A percentile compares a stretch with the other conserved stretches of the same genome.
Conservation (phyloP, 2,329 filamentous ascomycete genomes). For the Pleurostoma richardsiae region DNA sequence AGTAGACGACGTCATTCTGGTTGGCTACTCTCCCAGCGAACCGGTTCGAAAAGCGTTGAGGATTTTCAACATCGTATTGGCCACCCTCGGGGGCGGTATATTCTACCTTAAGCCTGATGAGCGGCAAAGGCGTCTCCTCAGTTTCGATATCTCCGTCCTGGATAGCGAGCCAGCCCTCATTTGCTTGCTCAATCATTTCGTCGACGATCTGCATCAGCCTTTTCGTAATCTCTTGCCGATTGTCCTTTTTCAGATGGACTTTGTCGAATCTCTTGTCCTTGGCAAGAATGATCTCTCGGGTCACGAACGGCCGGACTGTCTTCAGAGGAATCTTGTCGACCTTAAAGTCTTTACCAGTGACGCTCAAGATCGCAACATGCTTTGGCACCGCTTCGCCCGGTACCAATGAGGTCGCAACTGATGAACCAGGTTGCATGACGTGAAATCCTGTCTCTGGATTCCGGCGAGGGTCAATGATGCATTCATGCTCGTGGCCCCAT, state of each 20-base stretch:
- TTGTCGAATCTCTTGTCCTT: slow-evolving; percentile 73
- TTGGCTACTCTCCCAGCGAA: slow-evolving; percentile 92
- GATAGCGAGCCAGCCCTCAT: slow-evolving; percentile 72
- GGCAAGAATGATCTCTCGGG: slow-evolving; percentile 72
- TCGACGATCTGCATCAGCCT: slow-evolving; percentile 75
- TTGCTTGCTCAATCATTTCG: slow-evolving; percentile 81
- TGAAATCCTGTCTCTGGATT: slow-evolving; percentile 89
- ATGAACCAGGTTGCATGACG: slow-evolving; percentile 96
- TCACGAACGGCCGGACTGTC: slow-evolving; percentile 85
- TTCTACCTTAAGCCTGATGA: slow-evolving; percentile 88
- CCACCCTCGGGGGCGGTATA: slow-evolving; percentile 81
- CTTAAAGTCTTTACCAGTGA: slow-evolving; percentile 79
- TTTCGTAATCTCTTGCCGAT: slow-evolving; percentile 73
- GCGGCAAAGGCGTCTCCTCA: slow-evolving; percentile 65
- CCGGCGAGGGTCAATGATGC: slow-evolving; percentile 74
- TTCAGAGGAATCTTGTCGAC: slow-evolving; percentile 79
- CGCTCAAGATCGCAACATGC: slow-evolving; percentile 78
- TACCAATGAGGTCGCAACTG: slow-evolving; percentile 87
- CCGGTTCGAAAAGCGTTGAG: slow-evolving; percentile 90
- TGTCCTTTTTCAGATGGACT: slow-evolving; percentile 76
- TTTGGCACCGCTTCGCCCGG: slow-evolving; percentile 88
- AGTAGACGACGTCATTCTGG: slow-evolving; percentile 87
- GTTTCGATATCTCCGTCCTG: slow-evolving; percentile 61
- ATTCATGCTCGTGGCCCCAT: slow-evolving; percentile 97
- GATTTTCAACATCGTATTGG: slow-evolving; percentile 87